These are phyloP conservation scores for Halophytophthora polymorphica DNA, from an alignment of 352 stramenopile species.

Conservation along the genomic window DNA sequence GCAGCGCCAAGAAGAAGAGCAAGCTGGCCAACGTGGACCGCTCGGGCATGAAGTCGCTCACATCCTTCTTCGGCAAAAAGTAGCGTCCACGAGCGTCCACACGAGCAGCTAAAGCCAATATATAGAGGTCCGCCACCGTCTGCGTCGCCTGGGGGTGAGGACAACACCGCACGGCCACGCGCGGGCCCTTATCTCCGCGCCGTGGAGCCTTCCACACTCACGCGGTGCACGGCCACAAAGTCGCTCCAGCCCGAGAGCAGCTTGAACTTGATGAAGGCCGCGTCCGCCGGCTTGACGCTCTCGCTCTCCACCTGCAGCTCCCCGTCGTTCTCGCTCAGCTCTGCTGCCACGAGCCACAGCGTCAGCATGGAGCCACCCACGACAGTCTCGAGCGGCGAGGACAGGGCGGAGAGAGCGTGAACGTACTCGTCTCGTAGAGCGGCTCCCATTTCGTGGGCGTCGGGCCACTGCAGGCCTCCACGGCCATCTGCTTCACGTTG, in stretches of 20 bases:
- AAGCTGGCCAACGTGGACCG: conserved; percentile 75
- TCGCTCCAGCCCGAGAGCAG: conserved; percentile 82
- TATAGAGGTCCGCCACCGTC: conserved; percentile 14
- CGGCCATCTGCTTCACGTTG: conserved; percentile 66
- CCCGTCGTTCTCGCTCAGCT: conserved; percentile 76
- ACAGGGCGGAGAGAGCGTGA: background rate
- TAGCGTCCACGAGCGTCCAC: conserved; percentile 16
- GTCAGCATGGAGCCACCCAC: conserved; percentile 1
- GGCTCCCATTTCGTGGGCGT: conserved; percentile 81
- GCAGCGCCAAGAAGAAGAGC: conserved; percentile 70
- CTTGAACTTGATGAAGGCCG: conserved; percentile 83
- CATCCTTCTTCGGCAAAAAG: conserved; percentile 82
- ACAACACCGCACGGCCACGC: too few species aligned
- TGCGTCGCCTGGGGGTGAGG: too few species aligned
- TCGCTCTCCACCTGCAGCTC: conserved; percentile 81
- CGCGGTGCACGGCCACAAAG: conserved; percentile 71
- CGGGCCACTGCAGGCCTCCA: conserved; percentile 66
- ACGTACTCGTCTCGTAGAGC: conserved; percentile 68
- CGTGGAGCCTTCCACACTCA: conserved; percentile 77
- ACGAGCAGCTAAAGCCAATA: conserved; percentile 15
- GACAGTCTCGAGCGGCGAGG: background rate
- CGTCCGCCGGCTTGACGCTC: conserved; percentile 63
- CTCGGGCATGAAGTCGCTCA: conserved; percentile 81
- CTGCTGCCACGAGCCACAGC: conserved; percentile 20
- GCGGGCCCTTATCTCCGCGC: conserved; percentile 39